These are phyloP conservation scores for Talaromyces sp. DNA, from an alignment of 2,329 filamentous ascomycete genomes.

Conservation along the genomic window DNA sequence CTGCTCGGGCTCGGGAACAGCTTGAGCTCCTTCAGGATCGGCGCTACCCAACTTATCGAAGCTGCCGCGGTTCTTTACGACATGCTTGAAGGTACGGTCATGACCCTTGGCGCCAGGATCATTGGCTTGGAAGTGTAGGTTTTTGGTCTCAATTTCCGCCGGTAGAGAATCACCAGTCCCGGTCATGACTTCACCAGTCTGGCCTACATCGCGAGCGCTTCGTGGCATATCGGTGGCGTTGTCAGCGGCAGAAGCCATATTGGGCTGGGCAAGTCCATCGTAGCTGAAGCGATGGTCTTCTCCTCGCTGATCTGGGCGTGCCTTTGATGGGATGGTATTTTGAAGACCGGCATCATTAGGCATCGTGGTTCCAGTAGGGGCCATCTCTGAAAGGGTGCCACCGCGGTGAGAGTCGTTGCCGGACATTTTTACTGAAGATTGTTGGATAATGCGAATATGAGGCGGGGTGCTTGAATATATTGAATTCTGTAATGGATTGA, in stretches of 20 bases:
- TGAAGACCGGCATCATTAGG: constrained; percentile 49
- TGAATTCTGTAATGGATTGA: background rate
- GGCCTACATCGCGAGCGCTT: constrained; percentile 34
- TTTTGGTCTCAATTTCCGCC: constrained; percentile 39
- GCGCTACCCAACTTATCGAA: constrained; percentile 39
- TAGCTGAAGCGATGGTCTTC: constrained; percentile 54
- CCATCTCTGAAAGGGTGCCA: constrained; percentile 32
- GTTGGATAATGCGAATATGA: background rate
- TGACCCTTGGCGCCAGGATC: constrained; percentile 38
- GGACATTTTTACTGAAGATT: constrained; percentile 10
- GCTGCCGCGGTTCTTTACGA: constrained; percentile 34
- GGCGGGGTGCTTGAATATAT: background rate
- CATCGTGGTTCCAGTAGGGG: constrained; percentile 31
- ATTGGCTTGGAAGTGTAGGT: constrained; percentile 31
- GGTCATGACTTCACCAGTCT: constrained; percentile 38
- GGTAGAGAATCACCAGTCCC: constrained; percentile 42
- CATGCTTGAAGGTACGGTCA: constrained; percentile 39
- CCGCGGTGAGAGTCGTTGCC: constrained; percentile 26
- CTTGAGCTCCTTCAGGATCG: constrained; percentile 31
- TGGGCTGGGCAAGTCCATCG: constrained; percentile 34
- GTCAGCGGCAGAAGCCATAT: constrained; percentile 44
- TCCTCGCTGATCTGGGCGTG: constrained; percentile 36
- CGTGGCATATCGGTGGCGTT: constrained; percentile 49
- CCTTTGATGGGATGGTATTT: constrained; percentile 40
- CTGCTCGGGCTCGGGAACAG: constrained; percentile 26